Conservation (phyloP, 306 rosid species). For the Prunus persica region Prunus_persica_NCBIv2 NC_034009.1:35903501-35904000, state of each 20-base stretch:
- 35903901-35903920: constrained; percentile 94
- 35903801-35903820: constrained; percentile 91
- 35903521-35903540: constrained; percentile 96
- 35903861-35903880: constrained; percentile 92
- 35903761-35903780: constrained; percentile 93
- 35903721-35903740: constrained; percentile 97
- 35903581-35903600: constrained; percentile 92
- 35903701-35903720: constrained; percentile 92
- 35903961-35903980: constrained; percentile 97
- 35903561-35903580: constrained; percentile 94
- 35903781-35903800: constrained; percentile 97
- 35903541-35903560: constrained; percentile 97
- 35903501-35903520: constrained; percentile 99
- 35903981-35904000: constrained; percentile 95
- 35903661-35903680: constrained; percentile 98
- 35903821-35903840: constrained; percentile 94
- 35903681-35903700: constrained; percentile 99
- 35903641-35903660: constrained; percentile 85
- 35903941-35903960: constrained; percentile 89
- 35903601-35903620: constrained; percentile 78
- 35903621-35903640: constrained; percentile 84
- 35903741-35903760: constrained; percentile 97
- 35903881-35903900: constrained; percentile 80
- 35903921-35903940: constrained; percentile 86
- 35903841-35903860: constrained; percentile 99